Conservation (phyloP, 2,329 filamentous ascomycete genomes). For the Oidium heveae region DNA sequence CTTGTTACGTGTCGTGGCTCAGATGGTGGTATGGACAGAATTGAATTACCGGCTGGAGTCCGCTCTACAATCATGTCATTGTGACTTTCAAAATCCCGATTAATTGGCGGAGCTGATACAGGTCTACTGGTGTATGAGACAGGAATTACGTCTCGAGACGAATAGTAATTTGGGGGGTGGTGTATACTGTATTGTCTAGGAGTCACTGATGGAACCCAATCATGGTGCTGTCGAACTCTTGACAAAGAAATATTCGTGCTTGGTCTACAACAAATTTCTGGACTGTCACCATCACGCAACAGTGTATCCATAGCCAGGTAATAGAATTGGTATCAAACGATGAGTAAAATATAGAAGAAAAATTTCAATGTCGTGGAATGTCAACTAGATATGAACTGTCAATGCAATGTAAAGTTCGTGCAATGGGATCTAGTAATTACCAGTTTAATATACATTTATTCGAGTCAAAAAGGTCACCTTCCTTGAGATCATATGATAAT, state of each 20-base stretch:
- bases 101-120: neutral
- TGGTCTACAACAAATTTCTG: neutral
- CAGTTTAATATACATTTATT: neutral
- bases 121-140: neutral
- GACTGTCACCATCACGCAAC: neutral
- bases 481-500: neutral
- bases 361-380: neutral
- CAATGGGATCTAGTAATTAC: too few species aligned
- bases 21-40: conserved; percentile 10
- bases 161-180: neutral
- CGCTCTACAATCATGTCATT: conserved; percentile 11
- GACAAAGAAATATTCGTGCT: neutral
- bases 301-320: neutral
- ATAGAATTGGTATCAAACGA: neutral
- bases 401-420: too few species aligned
- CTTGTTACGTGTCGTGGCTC: conserved; percentile 3
- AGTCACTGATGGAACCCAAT: neutral
- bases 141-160: neutral
- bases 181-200: neutral
- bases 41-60: conserved; percentile 12
- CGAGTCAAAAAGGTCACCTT: neutral
- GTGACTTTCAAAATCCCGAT: neutral
- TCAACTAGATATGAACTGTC: too few species aligned
- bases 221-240: neutral
- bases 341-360: neutral